Evolutionary conservation across 2,329 filamentous ascomycete species (phyloP).

Genomic region (Ophioceras dolichostomum): DNA sequence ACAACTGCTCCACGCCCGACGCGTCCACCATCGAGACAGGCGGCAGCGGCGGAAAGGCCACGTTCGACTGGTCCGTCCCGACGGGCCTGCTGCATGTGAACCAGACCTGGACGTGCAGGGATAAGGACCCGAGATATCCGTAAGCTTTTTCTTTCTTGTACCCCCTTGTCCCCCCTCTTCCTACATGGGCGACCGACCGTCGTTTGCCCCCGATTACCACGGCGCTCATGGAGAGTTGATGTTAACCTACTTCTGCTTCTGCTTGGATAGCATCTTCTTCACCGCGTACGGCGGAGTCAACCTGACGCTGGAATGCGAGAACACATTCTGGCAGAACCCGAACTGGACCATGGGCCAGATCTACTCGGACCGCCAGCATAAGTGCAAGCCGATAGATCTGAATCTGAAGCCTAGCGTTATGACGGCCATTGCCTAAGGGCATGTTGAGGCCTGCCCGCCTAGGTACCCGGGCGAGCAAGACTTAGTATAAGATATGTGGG

Average conservation of each 20-base stretch:
- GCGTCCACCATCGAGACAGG: constrained; percentile 6
- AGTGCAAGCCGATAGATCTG: constrained; percentile 18
- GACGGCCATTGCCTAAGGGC: constrained; percentile 21
- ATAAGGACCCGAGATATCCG: constrained; percentile 24
- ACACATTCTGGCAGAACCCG: constrained; percentile 20
- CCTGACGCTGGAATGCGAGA: constrained; percentile 21
- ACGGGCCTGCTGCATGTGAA: constrained; percentile 25
- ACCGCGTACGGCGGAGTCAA: constrained; percentile 18
- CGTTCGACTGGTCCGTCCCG: constrained; percentile 29
- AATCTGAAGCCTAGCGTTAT: constrained; percentile 19
- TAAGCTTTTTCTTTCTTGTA: too few relatives aligned
- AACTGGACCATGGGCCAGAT: constrained; percentile 26
- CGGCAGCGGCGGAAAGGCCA: constrained; percentile 7
- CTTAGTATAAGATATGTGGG: too few relatives aligned
- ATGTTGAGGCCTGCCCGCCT: too few relatives aligned
- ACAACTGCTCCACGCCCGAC: constrained; percentile 26
- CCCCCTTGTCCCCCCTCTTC: too few relatives aligned
- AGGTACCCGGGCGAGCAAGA: too few relatives aligned
- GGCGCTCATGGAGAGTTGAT: too few relatives aligned
- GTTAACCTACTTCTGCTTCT: too few relatives aligned
- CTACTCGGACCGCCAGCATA: constrained; percentile 21
- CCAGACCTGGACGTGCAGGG: constrained; percentile 35
- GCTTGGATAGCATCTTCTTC: constrained; percentile 14
- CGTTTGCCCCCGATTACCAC: too few relatives aligned
- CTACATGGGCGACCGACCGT: too few relatives aligned